A percentile compares a stretch with the other conserved stretches of the same genome.
These are phyloP conservation scores for Aspergillus viridinutans DNA, from an alignment of 2,329 filamentous ascomycete genomes.

Conservation along the genomic window DNA sequence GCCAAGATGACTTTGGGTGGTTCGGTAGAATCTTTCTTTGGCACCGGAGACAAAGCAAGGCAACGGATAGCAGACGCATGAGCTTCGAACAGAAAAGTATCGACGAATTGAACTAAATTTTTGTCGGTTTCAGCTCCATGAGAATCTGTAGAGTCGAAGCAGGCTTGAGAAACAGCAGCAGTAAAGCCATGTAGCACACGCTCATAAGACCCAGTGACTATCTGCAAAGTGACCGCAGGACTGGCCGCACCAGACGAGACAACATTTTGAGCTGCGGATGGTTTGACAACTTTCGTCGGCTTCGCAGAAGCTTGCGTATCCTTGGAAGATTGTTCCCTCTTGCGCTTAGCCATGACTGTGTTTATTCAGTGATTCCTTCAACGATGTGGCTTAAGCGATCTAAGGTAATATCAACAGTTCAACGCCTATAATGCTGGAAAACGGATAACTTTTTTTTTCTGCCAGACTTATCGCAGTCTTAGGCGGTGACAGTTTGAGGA, in stretches of 20 bases:
- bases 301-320: conserved; percentile 19
- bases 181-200: conserved; percentile 85
- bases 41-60: conserved; percentile 76
- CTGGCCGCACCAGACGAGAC: conserved; percentile 23
- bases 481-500: conserved; percentile 10
- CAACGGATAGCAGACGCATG: conserved; percentile 87
- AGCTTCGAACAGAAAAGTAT: conserved; percentile 93
- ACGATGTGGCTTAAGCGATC: neutral
- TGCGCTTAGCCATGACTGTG: conserved; percentile 41
- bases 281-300: conserved; percentile 33
- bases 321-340: conserved; percentile 36
- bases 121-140: conserved; percentile 23
- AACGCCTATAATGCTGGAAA: conserved; percentile 1
- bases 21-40: conserved; percentile 51
- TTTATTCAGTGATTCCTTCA: neutral
- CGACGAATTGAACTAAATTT: conserved; percentile 64
- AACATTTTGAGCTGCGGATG: conserved; percentile 16
- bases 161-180: conserved; percentile 56
- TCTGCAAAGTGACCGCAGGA: conserved; percentile 64
- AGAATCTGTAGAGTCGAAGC: conserved; percentile 21
- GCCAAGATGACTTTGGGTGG: conserved; percentile 84
- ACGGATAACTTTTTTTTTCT: conserved; percentile 25
- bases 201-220: conserved; percentile 92
- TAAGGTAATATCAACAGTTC: neutral
- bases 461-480: conserved; percentile 12